Evolutionary conservation across 345 rosid species (phyloP).

Genomic region (Eucalyptus guilfoylei): DNA sequence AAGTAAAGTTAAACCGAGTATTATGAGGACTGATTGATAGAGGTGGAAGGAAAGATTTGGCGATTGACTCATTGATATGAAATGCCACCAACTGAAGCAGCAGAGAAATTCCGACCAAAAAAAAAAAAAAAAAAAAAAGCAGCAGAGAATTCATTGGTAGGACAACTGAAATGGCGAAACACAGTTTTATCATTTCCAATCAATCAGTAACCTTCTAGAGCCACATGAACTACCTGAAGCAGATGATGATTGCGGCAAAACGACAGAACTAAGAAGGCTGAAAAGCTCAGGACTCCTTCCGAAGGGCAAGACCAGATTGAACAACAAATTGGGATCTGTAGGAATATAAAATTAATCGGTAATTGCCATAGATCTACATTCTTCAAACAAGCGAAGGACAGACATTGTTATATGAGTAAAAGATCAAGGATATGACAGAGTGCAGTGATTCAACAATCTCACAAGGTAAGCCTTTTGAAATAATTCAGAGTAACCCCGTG

Average conservation of each 20-base stretch:
- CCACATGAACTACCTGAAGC: conserved; percentile 45
- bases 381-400: not conserved
- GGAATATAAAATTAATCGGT: not conserved
- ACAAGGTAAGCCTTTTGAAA: conserved; percentile 90
- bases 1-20: not conserved
- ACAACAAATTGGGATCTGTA: conserved; percentile 69
- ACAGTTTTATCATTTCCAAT: not conserved
- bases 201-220: not conserved
- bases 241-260: conserved; percentile 79
- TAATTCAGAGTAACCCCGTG: conserved; percentile 61
- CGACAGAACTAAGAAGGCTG: conserved; percentile 75
- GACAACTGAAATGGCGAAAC: not conserved
- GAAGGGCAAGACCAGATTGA: conserved; percentile 83
- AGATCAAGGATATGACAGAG: not conserved
- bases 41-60: not conserved
- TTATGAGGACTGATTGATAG: not conserved
- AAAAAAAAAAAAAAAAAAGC: too few species aligned
- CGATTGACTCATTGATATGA: not conserved
- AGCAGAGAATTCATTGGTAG: not conserved
- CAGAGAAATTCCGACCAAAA: too few species aligned
- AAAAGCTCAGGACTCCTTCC: conserved; percentile 60
- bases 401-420: not conserved
- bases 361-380: not conserved
- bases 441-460: not conserved
- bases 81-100: not conserved